phyloP scores from a whole-genome alignment of 2,329 filamentous ascomycete genomes.

The Geoglossum cookeanum region DNA sequence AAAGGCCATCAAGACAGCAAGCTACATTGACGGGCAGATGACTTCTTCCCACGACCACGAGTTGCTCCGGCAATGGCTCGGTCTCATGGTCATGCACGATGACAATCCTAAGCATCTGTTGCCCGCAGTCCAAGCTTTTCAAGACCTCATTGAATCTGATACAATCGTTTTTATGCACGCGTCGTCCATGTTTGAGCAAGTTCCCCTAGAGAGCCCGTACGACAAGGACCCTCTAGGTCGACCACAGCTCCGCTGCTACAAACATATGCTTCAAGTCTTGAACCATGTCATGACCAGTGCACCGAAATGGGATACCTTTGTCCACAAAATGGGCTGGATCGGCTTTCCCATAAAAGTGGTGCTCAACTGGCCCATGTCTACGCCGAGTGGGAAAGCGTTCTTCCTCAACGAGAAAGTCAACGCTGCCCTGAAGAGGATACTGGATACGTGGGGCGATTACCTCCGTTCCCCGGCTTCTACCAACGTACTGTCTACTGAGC shows the following conservation, averaged over 20 bases:
- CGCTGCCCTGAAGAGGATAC: slow-evolving; percentile 29
- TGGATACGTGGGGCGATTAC: slow-evolving; percentile 28
- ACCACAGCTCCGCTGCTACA: not conserved
- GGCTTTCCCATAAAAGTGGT: slow-evolving; percentile 38
- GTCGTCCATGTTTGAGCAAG: too few relatives aligned
- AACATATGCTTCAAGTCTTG: slow-evolving; percentile 6
- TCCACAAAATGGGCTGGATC: slow-evolving; percentile 23
- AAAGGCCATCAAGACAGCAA: too few relatives aligned
- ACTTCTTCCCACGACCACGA: too few relatives aligned
- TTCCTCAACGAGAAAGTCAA: slow-evolving; percentile 36
- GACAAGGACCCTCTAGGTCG: not conserved
- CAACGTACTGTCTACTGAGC: not conserved
- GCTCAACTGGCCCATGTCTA: slow-evolving; percentile 40
- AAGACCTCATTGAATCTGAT: too few relatives aligned
- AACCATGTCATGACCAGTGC: slow-evolving; percentile 2
- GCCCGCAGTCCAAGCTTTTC: too few relatives aligned
- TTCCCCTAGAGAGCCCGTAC: too few relatives aligned
- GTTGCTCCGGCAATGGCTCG: too few relatives aligned
- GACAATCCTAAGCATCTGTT: too few relatives aligned
- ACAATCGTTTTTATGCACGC: too few relatives aligned
- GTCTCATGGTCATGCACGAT: too few relatives aligned
- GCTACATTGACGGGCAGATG: too few relatives aligned
- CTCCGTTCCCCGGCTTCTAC: not conserved
- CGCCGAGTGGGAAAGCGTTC: slow-evolving; percentile 31
- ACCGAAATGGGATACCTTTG: too few relatives aligned